A percentile compares a stretch with the other conserved stretches of the same genome.
phyloP scores from a whole-genome alignment of 495 filamentous ascomycete genomes.

The Schizothecium vesticola region DNA sequence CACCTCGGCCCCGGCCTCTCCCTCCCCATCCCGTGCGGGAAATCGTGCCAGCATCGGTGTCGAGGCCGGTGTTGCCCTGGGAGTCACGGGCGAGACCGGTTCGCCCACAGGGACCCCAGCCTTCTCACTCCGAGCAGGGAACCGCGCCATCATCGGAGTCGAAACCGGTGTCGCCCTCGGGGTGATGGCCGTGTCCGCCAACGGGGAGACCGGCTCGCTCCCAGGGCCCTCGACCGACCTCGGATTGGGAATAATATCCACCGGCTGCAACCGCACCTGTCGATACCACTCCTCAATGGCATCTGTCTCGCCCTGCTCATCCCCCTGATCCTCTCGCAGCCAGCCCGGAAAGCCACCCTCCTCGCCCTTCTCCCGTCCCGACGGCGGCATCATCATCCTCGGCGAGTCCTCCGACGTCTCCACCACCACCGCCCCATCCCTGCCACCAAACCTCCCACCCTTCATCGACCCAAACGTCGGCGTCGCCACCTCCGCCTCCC shows the following conservation, averaged over 20 bases:
- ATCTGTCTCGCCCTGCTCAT: slow-evolving; percentile 21
- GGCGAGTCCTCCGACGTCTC: not conserved
- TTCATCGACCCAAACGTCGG: not conserved
- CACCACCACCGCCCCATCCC: slow-evolving; percentile 9
- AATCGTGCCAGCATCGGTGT: not conserved
- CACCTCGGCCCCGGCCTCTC: not conserved
- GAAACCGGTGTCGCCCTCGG: not conserved
- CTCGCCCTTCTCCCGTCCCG: slow-evolving; percentile 7
- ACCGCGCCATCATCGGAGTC: not conserved
- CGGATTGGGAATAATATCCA: slow-evolving; percentile 3
- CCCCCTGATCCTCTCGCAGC: slow-evolving; percentile 6
- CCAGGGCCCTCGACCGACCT: not conserved
- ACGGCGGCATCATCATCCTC: not conserved
- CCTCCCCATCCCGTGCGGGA: not conserved
- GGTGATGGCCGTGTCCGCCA: not conserved
- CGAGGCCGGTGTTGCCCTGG: not conserved
- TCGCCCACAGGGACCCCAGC: not conserved
- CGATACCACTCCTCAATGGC: slow-evolving; percentile 33
- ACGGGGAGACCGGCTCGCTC: not conserved
- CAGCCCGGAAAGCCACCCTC: not conserved
- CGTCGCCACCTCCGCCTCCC: slow-evolving; percentile 8
- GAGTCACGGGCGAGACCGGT: not conserved
- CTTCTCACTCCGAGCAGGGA: not conserved
- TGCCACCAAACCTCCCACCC: slow-evolving; percentile 11
- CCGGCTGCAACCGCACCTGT: slow-evolving; percentile 12